Evolutionary conservation across 1,284 basidiomycete genomes (phyloP), one percentile per base, ranked within the genome.

Genomic region (Peniophora sp.): DNA sequence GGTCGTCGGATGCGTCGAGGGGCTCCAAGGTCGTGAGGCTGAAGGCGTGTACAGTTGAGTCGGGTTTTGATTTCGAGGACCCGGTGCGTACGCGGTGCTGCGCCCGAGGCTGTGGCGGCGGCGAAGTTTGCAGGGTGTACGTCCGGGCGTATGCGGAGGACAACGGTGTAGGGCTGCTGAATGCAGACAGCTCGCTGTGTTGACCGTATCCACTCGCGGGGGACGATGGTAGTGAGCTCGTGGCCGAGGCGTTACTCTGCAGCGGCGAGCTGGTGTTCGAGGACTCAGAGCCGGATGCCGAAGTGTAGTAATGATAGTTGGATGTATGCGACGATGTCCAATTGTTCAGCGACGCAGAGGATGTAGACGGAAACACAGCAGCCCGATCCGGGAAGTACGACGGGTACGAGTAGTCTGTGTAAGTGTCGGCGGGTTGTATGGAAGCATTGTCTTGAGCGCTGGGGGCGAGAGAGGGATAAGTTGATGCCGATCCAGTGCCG

Each of bases 1-100:
- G 57, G 47, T 58, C 57, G 14, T 57, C 56, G 8, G 51, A 46
- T 18, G 50, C 49, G 36, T 57, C 55, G 32, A 58, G 49, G 3
- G 51, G 52, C 51, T 58, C 50, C 24, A 58, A 54, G 2, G 53
- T 55, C 43, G 47, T 44, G 12, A 55, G 24, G 20, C 49, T 54
- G 47, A 55, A 55, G 3, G 54, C 53, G 24, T 41, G 37, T 41
- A 41, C 18, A n/a, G 15, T 41, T 15, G 37, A 41, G 18, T n/a
- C 37, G 18, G 37, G 37, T 20, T n/a, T n/a, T 15, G 37, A 17
- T 41, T n/a, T n/a, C 18, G 37, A 41, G n/a, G 6, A 6, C 15
- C 8, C 37, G 37, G 37, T 8, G n/a, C n/a, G 37, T 8, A 15
- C 18, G 18, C 15, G 37, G 5, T 5, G n/a, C 37, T n/a, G n/a